A percentile compares a stretch with the other conserved stretches of the same genome.
Conservation (phyloP, 2,329 filamentous ascomycete genomes). For the Amauroascus niger region DNA sequence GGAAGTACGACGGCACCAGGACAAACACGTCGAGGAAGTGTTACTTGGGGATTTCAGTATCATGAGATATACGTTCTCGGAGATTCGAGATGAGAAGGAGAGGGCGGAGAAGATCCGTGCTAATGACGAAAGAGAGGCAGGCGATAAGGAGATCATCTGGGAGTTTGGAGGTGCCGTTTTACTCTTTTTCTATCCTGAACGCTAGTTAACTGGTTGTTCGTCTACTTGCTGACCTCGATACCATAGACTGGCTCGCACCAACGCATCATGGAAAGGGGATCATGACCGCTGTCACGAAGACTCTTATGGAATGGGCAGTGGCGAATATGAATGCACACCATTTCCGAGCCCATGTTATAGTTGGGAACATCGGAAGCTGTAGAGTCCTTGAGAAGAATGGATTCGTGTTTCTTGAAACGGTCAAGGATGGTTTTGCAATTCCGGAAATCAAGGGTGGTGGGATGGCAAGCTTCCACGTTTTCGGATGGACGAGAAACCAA, state of each 20-base stretch:
- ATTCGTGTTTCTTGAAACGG: neutral
- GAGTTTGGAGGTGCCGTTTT: constrained; percentile 9
- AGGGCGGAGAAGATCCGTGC: neutral
- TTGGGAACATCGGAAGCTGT: constrained; percentile 12
- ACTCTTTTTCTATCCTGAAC: neutral
- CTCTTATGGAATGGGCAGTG: constrained; percentile 9
- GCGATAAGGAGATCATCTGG: constrained; percentile 13
- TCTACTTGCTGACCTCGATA: neutral
- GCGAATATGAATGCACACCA: constrained; percentile 11
- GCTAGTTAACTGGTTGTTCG: neutral
- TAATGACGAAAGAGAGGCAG: constrained; percentile 7
- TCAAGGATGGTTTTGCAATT: neutral
- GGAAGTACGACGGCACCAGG: constrained; percentile 6
- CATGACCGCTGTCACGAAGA: constrained; percentile 8
- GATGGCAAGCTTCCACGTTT: constrained; percentile 1
- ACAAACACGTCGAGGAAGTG: constrained; percentile 1
- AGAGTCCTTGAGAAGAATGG: constrained; percentile 13
- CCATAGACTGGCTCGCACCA: constrained; percentile 11
- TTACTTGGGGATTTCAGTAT: constrained; percentile 9
- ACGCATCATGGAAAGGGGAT: constrained; percentile 13
- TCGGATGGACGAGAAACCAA: constrained; percentile 2
- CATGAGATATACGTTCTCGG: constrained; percentile 2
- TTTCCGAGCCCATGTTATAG: constrained; percentile 1
- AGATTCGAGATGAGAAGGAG: constrained; percentile 7
- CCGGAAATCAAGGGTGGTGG: constrained; percentile 12